phyloP scores from a whole-genome alignment of 148 eudicot genomes.

The Camellia japonica region DNA sequence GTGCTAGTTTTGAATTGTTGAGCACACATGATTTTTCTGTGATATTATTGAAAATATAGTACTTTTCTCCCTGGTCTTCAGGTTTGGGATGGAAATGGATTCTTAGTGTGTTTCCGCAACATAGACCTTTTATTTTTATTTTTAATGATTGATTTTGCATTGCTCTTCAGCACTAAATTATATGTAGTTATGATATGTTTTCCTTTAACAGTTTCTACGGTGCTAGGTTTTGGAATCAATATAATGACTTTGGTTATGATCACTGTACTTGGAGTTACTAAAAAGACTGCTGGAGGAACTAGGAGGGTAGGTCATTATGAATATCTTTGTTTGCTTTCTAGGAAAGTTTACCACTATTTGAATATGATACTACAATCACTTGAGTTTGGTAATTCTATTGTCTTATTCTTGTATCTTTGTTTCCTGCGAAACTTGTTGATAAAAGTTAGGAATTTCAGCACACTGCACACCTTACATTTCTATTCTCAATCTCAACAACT shows the following conservation, averaged over 20 bases:
- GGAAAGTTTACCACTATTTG: background rate
- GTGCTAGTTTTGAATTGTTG: background rate
- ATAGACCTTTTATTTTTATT: slow-evolving; percentile 52
- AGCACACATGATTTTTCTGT: background rate
- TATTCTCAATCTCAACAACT: background rate
- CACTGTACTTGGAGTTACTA: slow-evolving; percentile 28
- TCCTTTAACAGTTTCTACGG: slow-evolving; percentile 42
- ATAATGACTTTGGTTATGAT: slow-evolving; percentile 40
- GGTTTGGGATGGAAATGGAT: slow-evolving; percentile 62
- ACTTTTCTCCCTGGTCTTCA: slow-evolving; percentile 25
- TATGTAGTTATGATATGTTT: background rate
- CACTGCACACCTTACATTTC: background rate
- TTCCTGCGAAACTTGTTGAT: background rate
- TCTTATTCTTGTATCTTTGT: background rate
- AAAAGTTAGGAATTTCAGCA: background rate
- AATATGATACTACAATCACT: background rate
- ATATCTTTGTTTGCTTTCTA: background rate
- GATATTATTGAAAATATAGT: background rate
- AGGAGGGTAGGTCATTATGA: slow-evolving; percentile 34
- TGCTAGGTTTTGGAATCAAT: slow-evolving; percentile 61
- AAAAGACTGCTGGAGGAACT: slow-evolving; percentile 22
- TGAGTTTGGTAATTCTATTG: background rate
- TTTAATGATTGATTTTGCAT: background rate
- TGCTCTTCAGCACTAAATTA: background rate
- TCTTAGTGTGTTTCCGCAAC: slow-evolving; percentile 60